phyloP scores from a whole-genome alignment of 306 rosid genomes.

The Trifolium fragiferum region DNA sequence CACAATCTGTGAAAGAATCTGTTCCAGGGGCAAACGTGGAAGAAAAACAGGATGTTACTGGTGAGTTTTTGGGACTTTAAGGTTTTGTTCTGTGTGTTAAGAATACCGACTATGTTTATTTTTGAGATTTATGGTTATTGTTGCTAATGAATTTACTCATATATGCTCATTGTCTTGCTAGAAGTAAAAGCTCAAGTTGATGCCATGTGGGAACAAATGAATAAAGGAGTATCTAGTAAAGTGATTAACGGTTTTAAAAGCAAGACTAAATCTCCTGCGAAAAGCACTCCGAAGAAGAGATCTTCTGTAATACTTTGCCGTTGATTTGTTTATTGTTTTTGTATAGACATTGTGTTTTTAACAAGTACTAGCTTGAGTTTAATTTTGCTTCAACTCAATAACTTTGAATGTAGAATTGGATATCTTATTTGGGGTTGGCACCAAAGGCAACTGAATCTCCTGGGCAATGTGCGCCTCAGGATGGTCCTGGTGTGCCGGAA shows the following conservation, averaged over 20 bases:
- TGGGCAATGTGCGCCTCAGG: slow-evolving; percentile 45
- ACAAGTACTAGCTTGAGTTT: slow-evolving; percentile 38
- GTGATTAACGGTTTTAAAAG: slow-evolving; percentile 52
- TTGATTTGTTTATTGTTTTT: slow-evolving; percentile 8
- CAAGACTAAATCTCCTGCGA: slow-evolving; percentile 52
- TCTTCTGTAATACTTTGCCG: slow-evolving; percentile 66
- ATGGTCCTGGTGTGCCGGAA: slow-evolving; percentile 43
- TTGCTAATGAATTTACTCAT: slow-evolving; percentile 33
- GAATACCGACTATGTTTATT: neutral
- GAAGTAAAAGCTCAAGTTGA: slow-evolving; percentile 80
- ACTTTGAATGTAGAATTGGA: slow-evolving; percentile 67
- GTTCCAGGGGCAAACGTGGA: slow-evolving; percentile 50
- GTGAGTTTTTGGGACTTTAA: slow-evolving; percentile 47
- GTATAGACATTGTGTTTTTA: slow-evolving; percentile 6
- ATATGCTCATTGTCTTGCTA: slow-evolving; percentile 43
- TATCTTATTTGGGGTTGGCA: slow-evolving; percentile 74
- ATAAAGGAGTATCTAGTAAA: slow-evolving; percentile 78
- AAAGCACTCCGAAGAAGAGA: slow-evolving; percentile 60
- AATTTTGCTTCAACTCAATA: slow-evolving; percentile 29
- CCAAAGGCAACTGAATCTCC: slow-evolving; percentile 60
- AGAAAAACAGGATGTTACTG: slow-evolving; percentile 52
- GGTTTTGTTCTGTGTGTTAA: too few species aligned
- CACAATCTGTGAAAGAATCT: slow-evolving; percentile 53
- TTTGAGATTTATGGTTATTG: slow-evolving; percentile 21
- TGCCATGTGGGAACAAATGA: slow-evolving; percentile 93